phyloP scores from a whole-genome alignment of 2,329 filamentous ascomycete genomes.

The Polychaeton citri region DNA sequence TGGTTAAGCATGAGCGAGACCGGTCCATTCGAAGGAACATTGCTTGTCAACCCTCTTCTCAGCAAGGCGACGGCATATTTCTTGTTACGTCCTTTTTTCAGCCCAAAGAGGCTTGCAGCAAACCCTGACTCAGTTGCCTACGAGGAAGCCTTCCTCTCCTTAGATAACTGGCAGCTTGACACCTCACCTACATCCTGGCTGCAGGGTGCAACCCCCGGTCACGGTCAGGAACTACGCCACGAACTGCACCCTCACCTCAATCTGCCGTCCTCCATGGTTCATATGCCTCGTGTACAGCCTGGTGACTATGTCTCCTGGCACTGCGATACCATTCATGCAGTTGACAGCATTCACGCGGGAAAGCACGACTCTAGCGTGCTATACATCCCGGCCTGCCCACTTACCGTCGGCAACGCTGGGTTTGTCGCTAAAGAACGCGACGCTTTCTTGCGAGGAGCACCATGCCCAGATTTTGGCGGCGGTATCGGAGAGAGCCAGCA shows the following conservation, averaged over 20 bases:
- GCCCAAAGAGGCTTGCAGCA: slow-evolving; percentile 30
- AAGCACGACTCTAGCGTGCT: slow-evolving; percentile 64
- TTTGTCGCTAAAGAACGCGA: slow-evolving; percentile 59
- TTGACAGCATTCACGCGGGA: slow-evolving; percentile 66
- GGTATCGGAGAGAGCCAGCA: slow-evolving; percentile 51
- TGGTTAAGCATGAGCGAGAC: slow-evolving; percentile 73
- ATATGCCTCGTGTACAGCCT: slow-evolving; percentile 53
- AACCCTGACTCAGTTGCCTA: slow-evolving; percentile 22
- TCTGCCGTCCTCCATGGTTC: slow-evolving; percentile 55
- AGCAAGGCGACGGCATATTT: slow-evolving; percentile 65
- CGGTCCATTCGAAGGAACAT: slow-evolving; percentile 60
- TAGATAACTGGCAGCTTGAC: slow-evolving; percentile 49
- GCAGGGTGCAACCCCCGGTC: slow-evolving; percentile 56
- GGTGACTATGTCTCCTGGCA: slow-evolving; percentile 72
- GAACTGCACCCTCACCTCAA: slow-evolving; percentile 57
- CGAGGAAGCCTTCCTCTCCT: slow-evolving; percentile 33
- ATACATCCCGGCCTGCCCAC: slow-evolving; percentile 78
- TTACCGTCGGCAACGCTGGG: slow-evolving; percentile 59
- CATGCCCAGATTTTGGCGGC: slow-evolving; percentile 35
- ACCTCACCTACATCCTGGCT: slow-evolving; percentile 43
- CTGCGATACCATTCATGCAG: slow-evolving; percentile 60
- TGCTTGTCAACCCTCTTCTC: slow-evolving; percentile 70
- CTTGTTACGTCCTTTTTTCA: slow-evolving; percentile 75
- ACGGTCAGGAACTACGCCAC: slow-evolving; percentile 54
- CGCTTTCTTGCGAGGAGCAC: slow-evolving; percentile 50